Percentiles rank a stretch among this genome's conserved stretches.
Evolutionary conservation across 352 stramenopile genomes (phyloP).

Genomic region (Peronospora belbahrii): DNA sequence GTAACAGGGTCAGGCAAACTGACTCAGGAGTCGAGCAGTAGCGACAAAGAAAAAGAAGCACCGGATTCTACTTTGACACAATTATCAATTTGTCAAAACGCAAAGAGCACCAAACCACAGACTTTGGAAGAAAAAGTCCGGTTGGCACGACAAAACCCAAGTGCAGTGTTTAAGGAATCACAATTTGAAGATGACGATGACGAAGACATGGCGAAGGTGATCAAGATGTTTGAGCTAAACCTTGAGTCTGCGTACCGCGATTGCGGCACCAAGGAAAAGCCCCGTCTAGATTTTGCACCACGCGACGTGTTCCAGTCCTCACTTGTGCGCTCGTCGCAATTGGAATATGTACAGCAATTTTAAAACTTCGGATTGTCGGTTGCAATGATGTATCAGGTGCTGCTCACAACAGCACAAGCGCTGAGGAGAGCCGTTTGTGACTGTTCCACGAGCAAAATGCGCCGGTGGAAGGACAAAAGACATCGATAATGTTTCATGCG

Average conservation of each 20-base stretch:
- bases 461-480: background rate
- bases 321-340: slow-evolving; percentile 24
- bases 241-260: slow-evolving; percentile 69
- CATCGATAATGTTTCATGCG: slow-evolving; percentile 14
- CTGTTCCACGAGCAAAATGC: background rate
- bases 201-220: slow-evolving; percentile 62
- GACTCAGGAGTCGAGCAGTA: slow-evolving; percentile 19
- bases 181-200: slow-evolving; percentile 79
- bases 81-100: slow-evolving; percentile 2
- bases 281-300: slow-evolving; percentile 55
- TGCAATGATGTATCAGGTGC: slow-evolving; percentile 21
- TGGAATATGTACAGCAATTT: slow-evolving; percentile 25
- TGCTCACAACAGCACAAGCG: background rate
- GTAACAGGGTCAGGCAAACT: slow-evolving; percentile 1
- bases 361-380: slow-evolving; percentile 22
- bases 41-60: slow-evolving; percentile 23
- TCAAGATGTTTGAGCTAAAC: slow-evolving; percentile 70
- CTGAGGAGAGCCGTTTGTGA: slow-evolving; percentile 5
- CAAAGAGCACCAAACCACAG: slow-evolving; percentile 10
- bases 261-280: slow-evolving; percentile 49
- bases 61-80: slow-evolving; percentile 6
- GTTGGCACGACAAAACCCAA: slow-evolving; percentile 60
- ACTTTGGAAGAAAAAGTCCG: slow-evolving; percentile 57
- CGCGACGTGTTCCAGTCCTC: slow-evolving; percentile 70
- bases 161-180: slow-evolving; percentile 72